Evolutionary conservation across 192 early-diverging fungal species (phyloP).

Genomic region (Lobosporangium transversale): DNA sequence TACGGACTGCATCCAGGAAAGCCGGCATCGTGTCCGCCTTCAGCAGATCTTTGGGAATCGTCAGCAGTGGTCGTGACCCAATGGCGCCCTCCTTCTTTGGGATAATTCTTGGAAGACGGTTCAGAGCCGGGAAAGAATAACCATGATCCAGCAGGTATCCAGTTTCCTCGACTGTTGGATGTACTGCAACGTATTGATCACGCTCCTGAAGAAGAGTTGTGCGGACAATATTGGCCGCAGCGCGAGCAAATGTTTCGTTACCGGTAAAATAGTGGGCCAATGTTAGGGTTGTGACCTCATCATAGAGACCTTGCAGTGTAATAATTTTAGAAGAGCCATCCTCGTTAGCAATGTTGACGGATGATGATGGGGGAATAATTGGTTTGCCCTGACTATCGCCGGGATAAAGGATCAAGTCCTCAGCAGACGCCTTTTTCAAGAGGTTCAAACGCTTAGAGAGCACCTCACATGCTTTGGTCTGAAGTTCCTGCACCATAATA

Average conservation of each 20-base stretch:
- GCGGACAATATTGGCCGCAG: constrained; percentile 66
- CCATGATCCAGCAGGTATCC: constrained; percentile 68
- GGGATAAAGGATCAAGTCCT: constrained; percentile 35
- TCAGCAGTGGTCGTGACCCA: constrained; percentile 32
- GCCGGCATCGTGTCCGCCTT: constrained; percentile 59
- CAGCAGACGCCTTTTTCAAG: constrained; percentile 44
- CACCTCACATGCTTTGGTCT: constrained; percentile 39
- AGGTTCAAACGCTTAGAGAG: constrained; percentile 22
- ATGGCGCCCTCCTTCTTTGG: constrained; percentile 53
- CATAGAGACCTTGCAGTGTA: constrained; percentile 49
- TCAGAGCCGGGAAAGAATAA: constrained; percentile 67
- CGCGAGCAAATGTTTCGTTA: constrained; percentile 60
- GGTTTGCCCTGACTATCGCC: constrained; percentile 30
- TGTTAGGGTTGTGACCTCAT: constrained; percentile 65
- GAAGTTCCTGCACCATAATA: constrained; percentile 50
- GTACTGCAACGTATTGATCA: constrained; percentile 52
- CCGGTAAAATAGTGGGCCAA: constrained; percentile 64
- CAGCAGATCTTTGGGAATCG: constrained; percentile 57
- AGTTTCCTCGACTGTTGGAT: constrained; percentile 57
- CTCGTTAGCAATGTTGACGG: constrained; percentile 7
- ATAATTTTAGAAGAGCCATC: constrained; percentile 38
- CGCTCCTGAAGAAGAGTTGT: constrained; percentile 63
- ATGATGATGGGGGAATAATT: constrained; percentile 15
- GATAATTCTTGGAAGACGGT: constrained; percentile 59
- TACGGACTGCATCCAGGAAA: constrained; percentile 63